Evolutionary conservation across 2,329 filamentous ascomycete species (phyloP), one percentile per base, ranked within the genome.

Genomic region (Cordyceps militaris): DNA sequence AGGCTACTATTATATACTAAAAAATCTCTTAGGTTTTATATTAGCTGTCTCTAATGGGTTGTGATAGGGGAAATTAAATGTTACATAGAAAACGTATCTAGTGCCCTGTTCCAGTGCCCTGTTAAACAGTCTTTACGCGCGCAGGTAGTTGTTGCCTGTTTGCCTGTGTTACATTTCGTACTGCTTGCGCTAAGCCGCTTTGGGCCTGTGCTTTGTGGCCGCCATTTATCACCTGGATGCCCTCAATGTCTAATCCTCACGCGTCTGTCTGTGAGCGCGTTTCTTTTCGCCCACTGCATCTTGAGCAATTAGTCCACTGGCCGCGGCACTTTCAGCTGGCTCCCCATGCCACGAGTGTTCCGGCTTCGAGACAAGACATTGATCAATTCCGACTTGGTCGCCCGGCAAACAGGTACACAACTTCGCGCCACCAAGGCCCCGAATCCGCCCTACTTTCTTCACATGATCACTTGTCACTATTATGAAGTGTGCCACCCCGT

Each of bases 181-280:
- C n/a, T n/a, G n/a, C n/a, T n/a, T n/a, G 34, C 53, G 43, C 53
- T 56, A 56, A 56, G 44, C 53, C 53, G 7, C 23, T 56, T 48
- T 47, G 43, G 32, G 43, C n/a, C 23, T 21, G 4, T 42, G 19
- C 7, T 23, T 16, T 14, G 24, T 19, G 30, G 14, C 9, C 21
- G 26, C n/a, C 21, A 13, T 38, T 21, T 38, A 26, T 10, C 47
- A 47, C n/a, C n/a, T n/a, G n/a, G n/a, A 57, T 51, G 47, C 36
- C 55, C 51, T 57, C 53, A 56, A 49, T n/a, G 23, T 28, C 24
- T 13, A 8, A 43, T 23, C 21, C 21, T 50, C 47, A 51, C 55
- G 47, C 47, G 53, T 57, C 38, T 51, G 46, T 21, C 42, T 34
- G 54, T 46, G 24, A 42, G 47, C 47, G 55, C 28, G 28, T 38